These are phyloP conservation scores for Coemansia sp. DNA, from an alignment of 371 early-diverging fungal species.

Conservation along the genomic window DNA sequence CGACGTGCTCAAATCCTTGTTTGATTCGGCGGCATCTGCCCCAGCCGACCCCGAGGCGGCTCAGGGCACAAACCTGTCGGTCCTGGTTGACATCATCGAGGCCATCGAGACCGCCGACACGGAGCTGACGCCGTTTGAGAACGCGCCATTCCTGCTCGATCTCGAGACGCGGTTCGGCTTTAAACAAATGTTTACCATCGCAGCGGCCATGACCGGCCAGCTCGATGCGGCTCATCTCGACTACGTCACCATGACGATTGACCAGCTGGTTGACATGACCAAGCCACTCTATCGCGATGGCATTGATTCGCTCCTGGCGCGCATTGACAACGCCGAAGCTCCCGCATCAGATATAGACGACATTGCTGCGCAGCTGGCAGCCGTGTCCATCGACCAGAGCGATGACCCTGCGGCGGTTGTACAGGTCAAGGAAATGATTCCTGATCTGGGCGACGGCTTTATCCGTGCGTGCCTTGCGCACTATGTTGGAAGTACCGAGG, in stretches of 20 bases:
- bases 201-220: slow-evolving; percentile 50
- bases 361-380: slow-evolving; percentile 4
- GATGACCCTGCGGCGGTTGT: slow-evolving; percentile 51
- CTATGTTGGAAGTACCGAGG: slow-evolving; percentile 64
- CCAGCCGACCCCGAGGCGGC: background rate
- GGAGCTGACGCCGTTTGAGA: slow-evolving; percentile 29
- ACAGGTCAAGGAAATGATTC: slow-evolving; percentile 80
- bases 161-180: slow-evolving; percentile 69
- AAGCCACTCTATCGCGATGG: slow-evolving; percentile 47
- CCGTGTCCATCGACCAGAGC: background rate
- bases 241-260: slow-evolving; percentile 66
- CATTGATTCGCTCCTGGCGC: slow-evolving; percentile 32
- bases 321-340: slow-evolving; percentile 25
- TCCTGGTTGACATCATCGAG: slow-evolving; percentile 33
- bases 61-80: slow-evolving; percentile 6
- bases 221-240: slow-evolving; percentile 65
- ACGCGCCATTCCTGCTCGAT: slow-evolving; percentile 75
- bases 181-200: slow-evolving; percentile 56
- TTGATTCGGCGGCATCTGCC: slow-evolving; percentile 1
- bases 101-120: slow-evolving; percentile 26
- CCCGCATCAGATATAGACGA: background rate
- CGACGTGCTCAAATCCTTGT: slow-evolving; percentile 15
- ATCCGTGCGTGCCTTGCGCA: slow-evolving; percentile 76
- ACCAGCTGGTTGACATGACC: slow-evolving; percentile 65
- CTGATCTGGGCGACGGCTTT: slow-evolving; percentile 84